Base-by-base conservation (phyloP, 2,329 filamentous ascomycete genomes). In the Fusarium gaditjirri region DNA sequence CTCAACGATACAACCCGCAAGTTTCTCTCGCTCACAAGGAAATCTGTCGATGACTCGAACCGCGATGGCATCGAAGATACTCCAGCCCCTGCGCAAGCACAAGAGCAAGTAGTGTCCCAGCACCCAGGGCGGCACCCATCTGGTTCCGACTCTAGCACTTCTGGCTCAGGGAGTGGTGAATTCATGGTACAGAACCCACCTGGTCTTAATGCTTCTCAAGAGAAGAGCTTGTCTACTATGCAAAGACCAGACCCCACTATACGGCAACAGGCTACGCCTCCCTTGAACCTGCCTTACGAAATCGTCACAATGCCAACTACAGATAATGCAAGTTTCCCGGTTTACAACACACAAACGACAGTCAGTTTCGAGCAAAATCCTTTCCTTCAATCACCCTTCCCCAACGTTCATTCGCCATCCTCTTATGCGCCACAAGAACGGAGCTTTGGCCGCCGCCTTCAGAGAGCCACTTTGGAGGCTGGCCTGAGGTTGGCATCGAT, bases 391-490 rank as follows among this genome's bases (percentile, higher is more conserved):
- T 73, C 78, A 12, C 76, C 80, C 5, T 83, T 82, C 42, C 77
- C 78, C 11, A 71, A 80, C 1, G 78, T 87, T 21, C 80, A 84
- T 2, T 70, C 83, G 2, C 87, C 88, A 2, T 82, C 79, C 27
- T 90, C 89, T 1, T 91, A 91, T 77, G 86, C 89, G 14, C 86
- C 88, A 62, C 84, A 89, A 31, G 93, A 95, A 78, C 82, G 84
- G 3, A 90, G 87, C 2, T 95, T 97, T 73, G 90, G 90, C 16
- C 89, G 93, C 12, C 87, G 92, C 8, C 83, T 97, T 8, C 92
- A 93, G 53, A 88, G 93, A 44, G 85, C 85, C 58, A 86, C 89
- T 5, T 74, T 91, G 2, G 93, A 97, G 80, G 81, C 85, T 31
- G 92, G 86, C 2, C 88, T 90, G 62, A 81, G 84, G 6, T 81